Evolutionary conservation across 2,329 filamentous ascomycete species (phyloP).

Genomic region (Colletotrichum navitas): DNA sequence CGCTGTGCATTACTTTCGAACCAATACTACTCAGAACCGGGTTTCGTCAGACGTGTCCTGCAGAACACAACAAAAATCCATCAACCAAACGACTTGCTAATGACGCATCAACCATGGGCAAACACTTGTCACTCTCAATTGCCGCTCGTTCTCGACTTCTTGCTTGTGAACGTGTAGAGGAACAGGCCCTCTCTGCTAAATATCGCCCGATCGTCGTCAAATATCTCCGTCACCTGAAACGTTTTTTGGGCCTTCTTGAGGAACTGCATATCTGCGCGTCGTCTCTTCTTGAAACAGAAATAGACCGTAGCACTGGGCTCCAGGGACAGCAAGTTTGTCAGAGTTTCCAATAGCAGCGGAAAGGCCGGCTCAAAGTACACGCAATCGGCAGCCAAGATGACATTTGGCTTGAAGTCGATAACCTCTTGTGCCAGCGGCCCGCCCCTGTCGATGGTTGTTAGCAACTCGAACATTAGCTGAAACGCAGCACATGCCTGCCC

Average conservation of each 20-base stretch:
- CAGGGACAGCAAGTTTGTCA: slow-evolving; percentile 79
- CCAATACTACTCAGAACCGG: too few relatives aligned
- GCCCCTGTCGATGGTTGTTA: slow-evolving; percentile 61
- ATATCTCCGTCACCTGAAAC: slow-evolving; percentile 73
- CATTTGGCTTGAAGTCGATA: slow-evolving; percentile 72
- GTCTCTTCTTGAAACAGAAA: slow-evolving; percentile 96
- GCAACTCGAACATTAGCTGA: slow-evolving; percentile 28
- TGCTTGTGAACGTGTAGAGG: slow-evolving; percentile 68
- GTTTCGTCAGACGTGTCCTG: slow-evolving; percentile 3
- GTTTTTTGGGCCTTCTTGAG: slow-evolving; percentile 77
- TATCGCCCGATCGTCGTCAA: slow-evolving; percentile 69
- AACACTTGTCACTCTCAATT: slow-evolving; percentile 7
- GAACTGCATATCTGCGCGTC: slow-evolving; percentile 83
- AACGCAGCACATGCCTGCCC: slow-evolving; percentile 1
- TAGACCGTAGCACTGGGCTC: slow-evolving; percentile 74
- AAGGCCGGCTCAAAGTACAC: slow-evolving; percentile 98
- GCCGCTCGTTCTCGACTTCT: slow-evolving; percentile 42
- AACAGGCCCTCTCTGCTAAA: slow-evolving; percentile 72
- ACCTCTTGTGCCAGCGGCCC: slow-evolving; percentile 68
- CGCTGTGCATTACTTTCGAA: background rate
- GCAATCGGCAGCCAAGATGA: slow-evolving; percentile 95
- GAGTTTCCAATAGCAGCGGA: slow-evolving; percentile 83
- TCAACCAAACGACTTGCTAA: background rate
- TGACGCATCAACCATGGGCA: background rate
- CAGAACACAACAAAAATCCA: background rate